Evolutionary conservation across 257 asterid species (phyloP).

Genomic region (Verbascum thapsus): DNA sequence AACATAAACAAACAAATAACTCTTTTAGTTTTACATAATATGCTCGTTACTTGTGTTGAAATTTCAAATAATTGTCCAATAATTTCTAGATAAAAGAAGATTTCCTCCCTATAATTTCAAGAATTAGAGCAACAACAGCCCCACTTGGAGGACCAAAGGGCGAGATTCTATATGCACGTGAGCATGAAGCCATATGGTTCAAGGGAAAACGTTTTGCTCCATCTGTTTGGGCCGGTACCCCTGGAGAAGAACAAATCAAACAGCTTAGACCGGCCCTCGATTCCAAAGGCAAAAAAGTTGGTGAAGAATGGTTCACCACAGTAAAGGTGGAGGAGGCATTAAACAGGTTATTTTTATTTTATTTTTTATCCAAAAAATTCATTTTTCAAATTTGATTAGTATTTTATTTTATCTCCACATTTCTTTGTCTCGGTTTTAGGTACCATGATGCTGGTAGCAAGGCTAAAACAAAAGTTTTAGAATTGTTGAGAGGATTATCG

Average conservation of each 20-base stretch:
- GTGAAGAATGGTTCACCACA: conserved; percentile 98
- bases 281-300: conserved; percentile 91
- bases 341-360: conserved; percentile 50
- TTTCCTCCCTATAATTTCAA: conserved; percentile 72
- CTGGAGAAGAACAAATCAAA: conserved; percentile 88
- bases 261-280: conserved; percentile 83
- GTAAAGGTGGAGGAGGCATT: conserved; percentile 78
- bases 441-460: conserved; percentile 76
- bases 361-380: not conserved
- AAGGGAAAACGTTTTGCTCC: conserved; percentile 90
- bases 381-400: conserved; percentile 17
- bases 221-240: conserved; percentile 68
- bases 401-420: conserved; percentile 3
- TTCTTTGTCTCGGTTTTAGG: conserved; percentile 44
- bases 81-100: conserved; percentile 71
- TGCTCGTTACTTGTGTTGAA: conserved; percentile 6
- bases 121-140: conserved; percentile 76
- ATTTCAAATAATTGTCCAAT: conserved; percentile 30
- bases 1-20: too few species aligned
- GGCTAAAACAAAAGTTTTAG: conserved; percentile 77
- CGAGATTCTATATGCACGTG: conserved; percentile 82
- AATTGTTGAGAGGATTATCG: conserved; percentile 76
- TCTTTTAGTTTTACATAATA: conserved; percentile 1
- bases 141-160: conserved; percentile 95
- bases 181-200: conserved; percentile 93